phyloP scores from a whole-genome alignment of 1,284 basidiomycete genomes.

The Ceratobasidium theobromae region DNA sequence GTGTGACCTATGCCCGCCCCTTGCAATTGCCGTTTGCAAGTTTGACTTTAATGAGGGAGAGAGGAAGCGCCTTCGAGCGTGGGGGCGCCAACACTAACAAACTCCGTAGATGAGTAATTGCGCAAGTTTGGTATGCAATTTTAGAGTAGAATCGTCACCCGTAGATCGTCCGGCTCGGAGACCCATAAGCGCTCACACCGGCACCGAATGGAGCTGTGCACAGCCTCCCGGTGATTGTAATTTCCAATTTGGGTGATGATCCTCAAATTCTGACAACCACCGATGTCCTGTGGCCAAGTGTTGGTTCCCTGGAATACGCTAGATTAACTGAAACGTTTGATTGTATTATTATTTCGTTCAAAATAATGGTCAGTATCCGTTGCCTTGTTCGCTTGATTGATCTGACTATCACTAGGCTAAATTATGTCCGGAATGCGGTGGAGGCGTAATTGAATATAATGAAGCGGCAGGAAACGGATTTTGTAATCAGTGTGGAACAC shows the following conservation, averaged over 20 bases:
- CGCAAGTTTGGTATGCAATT: no score
- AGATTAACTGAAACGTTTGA: no score
- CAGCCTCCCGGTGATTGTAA: neutral
- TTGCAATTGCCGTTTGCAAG: no score
- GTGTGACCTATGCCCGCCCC: no score
- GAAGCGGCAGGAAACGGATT: slow-evolving; percentile 78
- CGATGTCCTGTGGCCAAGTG: neutral
- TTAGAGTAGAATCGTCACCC: no score
- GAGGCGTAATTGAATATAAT: slow-evolving; percentile 80
- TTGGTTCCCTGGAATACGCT: neutral
- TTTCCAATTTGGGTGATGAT: neutral
- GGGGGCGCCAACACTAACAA: no score
- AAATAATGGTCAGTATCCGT: neutral
- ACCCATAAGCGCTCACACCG: no score
- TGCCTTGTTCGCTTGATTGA: neutral
- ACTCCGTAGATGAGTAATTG: no score
- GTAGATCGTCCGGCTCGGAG: no score
- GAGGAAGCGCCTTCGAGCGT: no score
- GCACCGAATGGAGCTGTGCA: no score
- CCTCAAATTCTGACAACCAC: slow-evolving; percentile 18
- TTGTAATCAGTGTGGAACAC: slow-evolving; percentile 82
- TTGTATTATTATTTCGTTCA: slow-evolving; percentile 11
- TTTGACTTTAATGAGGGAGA: no score
- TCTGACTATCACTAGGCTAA: slow-evolving; percentile 7
- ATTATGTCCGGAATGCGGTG: slow-evolving; percentile 53